Conservation (phyloP, 139 green algal species). For the Yamagishiella unicocca region DNA sequence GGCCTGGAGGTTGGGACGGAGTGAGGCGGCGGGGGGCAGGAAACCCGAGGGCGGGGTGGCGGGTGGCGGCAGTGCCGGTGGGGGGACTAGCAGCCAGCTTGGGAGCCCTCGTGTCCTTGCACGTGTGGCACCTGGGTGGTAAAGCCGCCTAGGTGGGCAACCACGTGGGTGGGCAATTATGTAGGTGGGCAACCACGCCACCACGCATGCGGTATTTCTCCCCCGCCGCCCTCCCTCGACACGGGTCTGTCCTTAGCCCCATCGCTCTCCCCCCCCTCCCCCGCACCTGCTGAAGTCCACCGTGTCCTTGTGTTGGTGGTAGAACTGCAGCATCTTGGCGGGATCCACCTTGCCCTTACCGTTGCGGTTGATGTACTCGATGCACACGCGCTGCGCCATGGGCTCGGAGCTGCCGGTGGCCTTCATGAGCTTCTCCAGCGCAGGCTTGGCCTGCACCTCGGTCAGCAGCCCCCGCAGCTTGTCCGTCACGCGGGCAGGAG, state of each 20-base stretch:
- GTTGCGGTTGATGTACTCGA: conserved; percentile 47
- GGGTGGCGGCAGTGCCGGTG: no score
- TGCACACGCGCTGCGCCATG: conserved; percentile 41
- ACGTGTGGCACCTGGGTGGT: no score
- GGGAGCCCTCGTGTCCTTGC: no score
- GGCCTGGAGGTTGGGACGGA: no score
- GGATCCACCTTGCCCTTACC: conserved; percentile 36
- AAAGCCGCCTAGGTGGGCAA: no score
- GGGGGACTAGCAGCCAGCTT: no score
- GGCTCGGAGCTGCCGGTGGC: conserved; percentile 33
- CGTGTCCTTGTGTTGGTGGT: conserved; percentile 41
- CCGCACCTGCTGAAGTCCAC: conserved; percentile 45
- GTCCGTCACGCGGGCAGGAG: conserved; percentile 36
- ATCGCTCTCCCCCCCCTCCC: not conserved
- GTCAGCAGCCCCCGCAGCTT: conserved; percentile 45
- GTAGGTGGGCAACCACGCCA: no score
- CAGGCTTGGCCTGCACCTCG: conserved; percentile 41
- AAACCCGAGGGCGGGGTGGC: no score
- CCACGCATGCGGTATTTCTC: no score
- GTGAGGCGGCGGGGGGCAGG: no score
- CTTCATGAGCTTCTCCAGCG: conserved; percentile 47
- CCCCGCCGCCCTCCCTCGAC: no score
- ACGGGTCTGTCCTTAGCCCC: not conserved
- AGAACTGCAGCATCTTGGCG: conserved; percentile 39
- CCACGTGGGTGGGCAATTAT: no score